Evolutionary conservation across 495 filamentous ascomycete species (phyloP).

Genomic region (Acidomyces sp.): DNA sequence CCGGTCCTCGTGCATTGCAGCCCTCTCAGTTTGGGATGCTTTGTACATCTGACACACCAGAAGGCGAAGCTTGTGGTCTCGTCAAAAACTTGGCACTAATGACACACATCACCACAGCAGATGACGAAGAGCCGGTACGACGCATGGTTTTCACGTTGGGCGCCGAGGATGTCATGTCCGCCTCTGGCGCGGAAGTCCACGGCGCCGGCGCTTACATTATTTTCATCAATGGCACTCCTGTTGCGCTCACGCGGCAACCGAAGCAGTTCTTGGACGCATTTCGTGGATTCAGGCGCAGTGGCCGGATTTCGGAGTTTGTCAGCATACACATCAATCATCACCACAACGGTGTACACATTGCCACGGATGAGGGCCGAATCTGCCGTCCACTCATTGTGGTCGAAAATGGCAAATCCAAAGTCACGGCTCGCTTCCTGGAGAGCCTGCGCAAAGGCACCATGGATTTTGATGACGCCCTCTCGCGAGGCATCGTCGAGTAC

Average conservation of each 20-base stretch:
- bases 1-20: slow-evolving; percentile 86
- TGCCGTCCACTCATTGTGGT: slow-evolving; percentile 92
- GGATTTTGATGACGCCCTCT: slow-evolving; percentile 86
- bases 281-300: slow-evolving; percentile 69
- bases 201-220: slow-evolving; percentile 71
- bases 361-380: slow-evolving; percentile 91
- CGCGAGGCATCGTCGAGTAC: slow-evolving; percentile 81
- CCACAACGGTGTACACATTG: slow-evolving; percentile 81
- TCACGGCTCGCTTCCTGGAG: slow-evolving; percentile 61
- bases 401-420: slow-evolving; percentile 65
- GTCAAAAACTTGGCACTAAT: slow-evolving; percentile 98
- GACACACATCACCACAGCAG: slow-evolving; percentile 96
- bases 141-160: slow-evolving; percentile 67
- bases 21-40: slow-evolving; percentile 97
- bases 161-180: slow-evolving; percentile 59
- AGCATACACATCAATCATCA: slow-evolving; percentile 92
- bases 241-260: slow-evolving; percentile 67
- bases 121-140: slow-evolving; percentile 76
- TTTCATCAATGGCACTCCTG: slow-evolving; percentile 87
- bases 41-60: slow-evolving; percentile 90
- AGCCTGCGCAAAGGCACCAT: slow-evolving; percentile 66
- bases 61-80: slow-evolving; percentile 94
- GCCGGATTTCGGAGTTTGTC: slow-evolving; percentile 83
- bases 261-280: slow-evolving; percentile 74
- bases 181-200: slow-evolving; percentile 73